A percentile compares a stretch with the other conserved stretches of the same genome.
These are phyloP conservation scores for Ramaria sp. DNA, from an alignment of 768 basidiomycete species.

Conservation along the genomic window DNA sequence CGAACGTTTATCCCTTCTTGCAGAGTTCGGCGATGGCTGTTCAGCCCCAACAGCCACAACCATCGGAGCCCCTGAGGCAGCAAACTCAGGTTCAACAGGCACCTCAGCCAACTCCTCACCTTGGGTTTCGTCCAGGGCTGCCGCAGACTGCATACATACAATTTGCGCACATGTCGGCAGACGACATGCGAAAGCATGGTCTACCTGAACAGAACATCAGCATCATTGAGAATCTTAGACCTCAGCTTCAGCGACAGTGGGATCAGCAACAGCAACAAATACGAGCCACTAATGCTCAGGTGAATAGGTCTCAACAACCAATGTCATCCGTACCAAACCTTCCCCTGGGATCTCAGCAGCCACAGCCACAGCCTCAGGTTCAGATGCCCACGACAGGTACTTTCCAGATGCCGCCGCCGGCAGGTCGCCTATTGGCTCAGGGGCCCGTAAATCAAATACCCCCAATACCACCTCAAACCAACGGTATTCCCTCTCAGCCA, in stretches of 20 bases:
- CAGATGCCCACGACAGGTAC: constrained; percentile 7
- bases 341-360: constrained; percentile 18
- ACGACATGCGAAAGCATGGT: constrained; percentile 42
- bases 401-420: background rate
- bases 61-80: background rate
- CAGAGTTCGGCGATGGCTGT: background rate
- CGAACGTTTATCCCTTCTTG: constrained; percentile 2
- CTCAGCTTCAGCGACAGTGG: constrained; percentile 16
- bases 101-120: constrained; percentile 5
- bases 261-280: constrained; percentile 11
- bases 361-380: constrained; percentile 17
- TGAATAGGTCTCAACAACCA: constrained; percentile 5
- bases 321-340: constrained; percentile 30
- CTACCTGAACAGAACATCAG: constrained; percentile 40
- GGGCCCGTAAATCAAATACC: background rate
- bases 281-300: background rate
- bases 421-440: background rate
- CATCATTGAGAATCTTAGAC: constrained; percentile 46
- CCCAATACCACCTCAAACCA: background rate
- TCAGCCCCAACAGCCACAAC: background rate
- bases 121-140: constrained; percentile 17
- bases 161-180: constrained; percentile 33
- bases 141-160: constrained; percentile 27
- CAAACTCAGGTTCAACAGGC: background rate
- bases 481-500: background rate